These are phyloP conservation scores for Melastoma malabathricum DNA, from an alignment of 345 rosid genomes.

Conservation along the genomic window DNA sequence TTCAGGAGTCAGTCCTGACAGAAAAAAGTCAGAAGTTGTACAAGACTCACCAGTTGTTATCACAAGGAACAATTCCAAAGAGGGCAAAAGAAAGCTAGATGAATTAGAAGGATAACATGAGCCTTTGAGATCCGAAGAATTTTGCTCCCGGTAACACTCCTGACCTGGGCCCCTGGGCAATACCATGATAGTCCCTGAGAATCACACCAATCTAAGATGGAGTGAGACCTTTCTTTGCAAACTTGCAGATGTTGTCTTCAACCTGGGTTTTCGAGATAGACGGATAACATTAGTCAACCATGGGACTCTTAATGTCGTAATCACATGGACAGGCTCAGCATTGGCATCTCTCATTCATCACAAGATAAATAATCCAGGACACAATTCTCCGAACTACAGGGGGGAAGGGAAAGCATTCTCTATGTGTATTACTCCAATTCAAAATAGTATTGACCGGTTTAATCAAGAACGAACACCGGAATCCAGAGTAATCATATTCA, in stretches of 20 bases:
- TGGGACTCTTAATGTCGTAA: too few relatives aligned
- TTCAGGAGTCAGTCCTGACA: slow-evolving; percentile 73
- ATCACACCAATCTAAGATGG: slow-evolving; percentile 72
- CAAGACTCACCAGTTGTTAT: background rate
- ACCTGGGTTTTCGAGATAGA: slow-evolving; percentile 13
- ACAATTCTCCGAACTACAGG: too few relatives aligned
- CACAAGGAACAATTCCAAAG: too few relatives aligned
- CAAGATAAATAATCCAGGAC: too few relatives aligned
- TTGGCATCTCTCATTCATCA: too few relatives aligned
- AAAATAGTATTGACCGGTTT: too few relatives aligned
- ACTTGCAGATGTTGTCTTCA: slow-evolving; percentile 60
- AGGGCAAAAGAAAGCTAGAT: background rate
- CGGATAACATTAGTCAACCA: background rate
- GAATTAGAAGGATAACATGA: slow-evolving; percentile 17
- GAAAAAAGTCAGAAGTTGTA: background rate
- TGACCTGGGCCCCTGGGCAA: slow-evolving; percentile 65
- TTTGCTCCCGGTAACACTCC: slow-evolving; percentile 54
- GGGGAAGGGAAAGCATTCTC: too few relatives aligned
- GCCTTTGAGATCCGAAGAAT: slow-evolving; percentile 52
- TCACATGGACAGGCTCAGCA: too few relatives aligned
- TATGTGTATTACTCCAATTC: too few relatives aligned
- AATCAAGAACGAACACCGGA: too few relatives aligned
- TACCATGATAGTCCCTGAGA: slow-evolving; percentile 60
- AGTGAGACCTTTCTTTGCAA: slow-evolving; percentile 64
- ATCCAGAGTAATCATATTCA: too few relatives aligned